Base-by-base conservation (phyloP, 2,329 filamentous ascomycete species). In the Pyricularia sp. region DNA sequence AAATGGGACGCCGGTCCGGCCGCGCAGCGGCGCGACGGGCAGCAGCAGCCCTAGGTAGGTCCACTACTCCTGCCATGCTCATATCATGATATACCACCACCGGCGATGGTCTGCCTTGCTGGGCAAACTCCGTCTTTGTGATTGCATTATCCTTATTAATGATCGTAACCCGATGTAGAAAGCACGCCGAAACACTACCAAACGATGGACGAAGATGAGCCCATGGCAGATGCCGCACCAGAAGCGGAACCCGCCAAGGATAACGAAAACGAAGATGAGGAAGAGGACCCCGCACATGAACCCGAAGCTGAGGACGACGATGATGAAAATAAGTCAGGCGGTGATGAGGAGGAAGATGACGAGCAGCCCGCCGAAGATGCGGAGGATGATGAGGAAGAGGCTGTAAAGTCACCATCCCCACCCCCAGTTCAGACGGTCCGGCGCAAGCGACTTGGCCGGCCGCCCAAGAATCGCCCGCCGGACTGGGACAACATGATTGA, bases 401-500 rank as follows among this genome's bases (percentile, higher is more conserved):
- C 81, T 1, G 78, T 75, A 55, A 86, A 86, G 74, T 83, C 85
- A 12, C 83, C 85, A 1, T 82, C 83, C 0, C 84, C 85, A 25
- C 82, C 83, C 1, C 88, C 88, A 30, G 87, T 84, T 69, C 85
- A 86, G 28, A 84, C 90, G 64, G 85, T 93, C 70, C 88, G 92
- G 68, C 87, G 90, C 75, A 92, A 92, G 78, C 89, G 93, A 68
- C 85, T 94, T n/a, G 93, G 93, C 25, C 88, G 93, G 14, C 93
- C 93, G 2, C 92, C 93, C 0, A 96, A 95, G 84, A 94, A 93
- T 77, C 86, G 88, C 66, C 92, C 91, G 0, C 88, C 92, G 4
- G 92, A 93, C 76, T 94, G 91, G 88, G 90, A 94, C 76, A 81
- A 83, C 63, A 85, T 86, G 73, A 81, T 88, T 67, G 85, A 86